Percentiles rank a stretch among this genome's conserved stretches.
These are phyloP conservation scores for Cytidiella melzeri DNA, from an alignment of 768 basidiomycete species.

Conservation along the genomic window DNA sequence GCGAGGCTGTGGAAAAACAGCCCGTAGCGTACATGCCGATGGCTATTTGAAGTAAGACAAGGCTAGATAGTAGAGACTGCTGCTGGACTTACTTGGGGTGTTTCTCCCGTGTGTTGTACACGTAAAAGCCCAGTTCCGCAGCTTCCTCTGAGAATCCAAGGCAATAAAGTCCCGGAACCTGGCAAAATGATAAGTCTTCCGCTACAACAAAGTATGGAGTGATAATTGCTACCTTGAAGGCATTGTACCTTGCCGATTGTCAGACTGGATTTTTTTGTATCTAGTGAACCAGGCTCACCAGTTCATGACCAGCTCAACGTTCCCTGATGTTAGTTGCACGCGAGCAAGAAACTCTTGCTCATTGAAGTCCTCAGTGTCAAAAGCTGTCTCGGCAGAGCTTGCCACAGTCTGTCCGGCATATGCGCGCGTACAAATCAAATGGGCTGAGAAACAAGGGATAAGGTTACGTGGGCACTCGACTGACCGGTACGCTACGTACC, in stretches of 20 bases:
- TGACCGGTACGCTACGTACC: constrained; percentile 30
- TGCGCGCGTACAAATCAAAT: constrained; percentile 60
- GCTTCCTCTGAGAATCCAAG: constrained; percentile 55
- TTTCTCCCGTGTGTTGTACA: constrained; percentile 50
- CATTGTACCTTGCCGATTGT: constrained; percentile 50
- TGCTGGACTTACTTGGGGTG: constrained; percentile 59
- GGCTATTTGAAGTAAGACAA: constrained; percentile 31
- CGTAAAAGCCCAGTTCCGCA: constrained; percentile 53
- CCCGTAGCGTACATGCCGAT: constrained; percentile 61
- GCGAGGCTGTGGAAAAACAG: constrained; percentile 69
- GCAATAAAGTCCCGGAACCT: constrained; percentile 62
- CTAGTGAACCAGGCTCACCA: constrained; percentile 37
- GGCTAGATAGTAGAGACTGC: not conserved
- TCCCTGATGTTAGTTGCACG: constrained; percentile 39
- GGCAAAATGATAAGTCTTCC: not conserved
- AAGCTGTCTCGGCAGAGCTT: constrained; percentile 42
- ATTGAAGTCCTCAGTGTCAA: constrained; percentile 54
- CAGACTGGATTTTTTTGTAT: not conserved
- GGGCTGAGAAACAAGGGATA: constrained; percentile 28
- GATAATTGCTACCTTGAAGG: constrained; percentile 62
- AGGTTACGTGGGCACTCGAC: not conserved
- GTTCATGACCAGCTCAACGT: constrained; percentile 47
- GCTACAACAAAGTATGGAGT: not conserved
- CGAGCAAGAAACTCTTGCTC: constrained; percentile 47
- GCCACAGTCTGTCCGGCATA: constrained; percentile 55